Percentiles rank a stretch among this genome's conserved stretches.
Evolutionary conservation across 345 rosid genomes (phyloP).

Genomic region (Boechera retrofracta): DNA sequence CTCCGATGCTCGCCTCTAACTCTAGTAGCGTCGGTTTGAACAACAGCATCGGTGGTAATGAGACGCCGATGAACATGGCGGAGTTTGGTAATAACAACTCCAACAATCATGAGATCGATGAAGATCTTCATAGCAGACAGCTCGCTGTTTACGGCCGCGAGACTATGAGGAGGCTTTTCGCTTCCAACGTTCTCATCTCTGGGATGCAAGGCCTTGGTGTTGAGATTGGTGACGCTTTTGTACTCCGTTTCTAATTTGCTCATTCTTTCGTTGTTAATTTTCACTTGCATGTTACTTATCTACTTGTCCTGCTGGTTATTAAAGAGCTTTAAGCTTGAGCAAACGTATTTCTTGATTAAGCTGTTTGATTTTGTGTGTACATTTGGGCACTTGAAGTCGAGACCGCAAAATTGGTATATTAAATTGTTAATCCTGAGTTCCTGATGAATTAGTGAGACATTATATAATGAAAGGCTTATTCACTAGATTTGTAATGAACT

Average conservation of each 20-base stretch:
- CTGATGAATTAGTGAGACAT: constrained; percentile 17
- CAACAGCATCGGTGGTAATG: constrained; percentile 29
- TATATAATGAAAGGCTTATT: not conserved
- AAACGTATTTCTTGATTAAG: constrained; percentile 2
- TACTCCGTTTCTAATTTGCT: not conserved
- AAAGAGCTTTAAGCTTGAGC: not conserved
- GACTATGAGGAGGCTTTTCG: constrained; percentile 77
- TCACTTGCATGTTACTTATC: constrained; percentile 29
- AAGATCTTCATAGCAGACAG: constrained; percentile 83
- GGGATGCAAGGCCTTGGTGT: constrained; percentile 79
- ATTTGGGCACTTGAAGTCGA: constrained; percentile 6
- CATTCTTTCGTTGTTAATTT: constrained; percentile 2
- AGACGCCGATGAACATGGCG: constrained; percentile 40
- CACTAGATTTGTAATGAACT: not conserved
- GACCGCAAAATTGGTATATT: not conserved
- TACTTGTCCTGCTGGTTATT: constrained; percentile 4
- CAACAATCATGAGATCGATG: constrained; percentile 60
- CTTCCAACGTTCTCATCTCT: constrained; percentile 65
- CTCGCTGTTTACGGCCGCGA: constrained; percentile 80
- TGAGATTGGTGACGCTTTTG: constrained; percentile 61
- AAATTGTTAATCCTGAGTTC: constrained; percentile 10
- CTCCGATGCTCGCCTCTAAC: constrained; percentile 11
- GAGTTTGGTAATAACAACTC: constrained; percentile 43
- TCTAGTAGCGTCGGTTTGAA: constrained; percentile 22
- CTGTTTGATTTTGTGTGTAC: constrained; percentile 28